phyloP scores from a whole-genome alignment of 73 alveolate genomes.

The Paramecium pentaurelia region DNA sequence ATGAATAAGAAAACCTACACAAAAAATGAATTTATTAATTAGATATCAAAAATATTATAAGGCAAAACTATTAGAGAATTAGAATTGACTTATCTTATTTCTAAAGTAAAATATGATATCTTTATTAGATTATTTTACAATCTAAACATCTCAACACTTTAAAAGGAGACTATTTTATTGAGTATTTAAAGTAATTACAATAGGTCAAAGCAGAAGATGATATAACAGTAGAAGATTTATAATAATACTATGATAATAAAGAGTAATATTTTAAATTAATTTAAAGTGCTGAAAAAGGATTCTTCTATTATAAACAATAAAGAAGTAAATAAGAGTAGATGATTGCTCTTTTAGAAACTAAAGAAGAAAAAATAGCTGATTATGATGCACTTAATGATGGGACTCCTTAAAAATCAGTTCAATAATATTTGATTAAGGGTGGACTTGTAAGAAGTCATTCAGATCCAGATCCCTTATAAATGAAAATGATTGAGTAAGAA shows the following conservation, averaged over 20 bases:
- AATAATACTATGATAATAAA: background rate
- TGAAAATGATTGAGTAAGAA: background rate
- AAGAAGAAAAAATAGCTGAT: background rate
- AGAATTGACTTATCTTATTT: background rate
- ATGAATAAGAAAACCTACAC: background rate
- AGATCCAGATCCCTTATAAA: constrained; percentile 25
- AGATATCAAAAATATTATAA: background rate
- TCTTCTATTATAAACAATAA: background rate
- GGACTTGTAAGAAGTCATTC: constrained; percentile 47
- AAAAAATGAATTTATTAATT: background rate
- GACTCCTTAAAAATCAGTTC: background rate
- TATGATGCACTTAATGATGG: background rate
- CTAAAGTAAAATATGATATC: background rate
- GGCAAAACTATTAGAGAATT: constrained; percentile 1
- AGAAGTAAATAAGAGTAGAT: background rate
- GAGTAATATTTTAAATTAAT: background rate
- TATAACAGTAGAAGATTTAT: background rate
- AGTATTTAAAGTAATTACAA: background rate
- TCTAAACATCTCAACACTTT: background rate
- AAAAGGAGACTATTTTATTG: background rate
- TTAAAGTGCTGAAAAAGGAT: background rate
- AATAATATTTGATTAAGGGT: background rate
- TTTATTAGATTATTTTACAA: background rate
- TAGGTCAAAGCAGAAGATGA: background rate
- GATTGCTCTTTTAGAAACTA: constrained; percentile 8